A percentile compares a stretch with the other conserved stretches of the same genome.
Conservation (phyloP, 2,329 filamentous ascomycete genomes). For the Pseudogymnoascus sp. region DNA sequence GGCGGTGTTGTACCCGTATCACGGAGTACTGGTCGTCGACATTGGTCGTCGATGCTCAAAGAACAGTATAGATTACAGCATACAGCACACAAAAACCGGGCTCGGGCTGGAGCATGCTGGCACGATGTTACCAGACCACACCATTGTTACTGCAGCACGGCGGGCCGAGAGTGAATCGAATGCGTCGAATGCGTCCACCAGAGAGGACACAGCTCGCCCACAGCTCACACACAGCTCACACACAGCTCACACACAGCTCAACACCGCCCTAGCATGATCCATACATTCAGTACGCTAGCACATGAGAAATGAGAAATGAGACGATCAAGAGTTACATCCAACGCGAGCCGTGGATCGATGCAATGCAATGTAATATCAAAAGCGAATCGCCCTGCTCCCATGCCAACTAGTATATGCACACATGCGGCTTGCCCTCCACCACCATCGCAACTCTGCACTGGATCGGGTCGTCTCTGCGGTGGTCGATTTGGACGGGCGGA, state of each 20-base stretch:
- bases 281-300: background rate
- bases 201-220: background rate
- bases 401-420: background rate
- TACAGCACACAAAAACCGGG: background rate
- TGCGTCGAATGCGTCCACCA: background rate
- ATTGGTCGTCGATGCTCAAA: background rate
- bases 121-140: background rate
- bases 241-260: background rate
- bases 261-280: background rate
- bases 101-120: background rate
- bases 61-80: background rate
- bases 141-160: background rate
- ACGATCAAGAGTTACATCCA: slow-evolving; percentile 5
- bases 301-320: background rate
- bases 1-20: background rate
- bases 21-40: background rate
- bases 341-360: slow-evolving; percentile 1
- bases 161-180: background rate
- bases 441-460: background rate
- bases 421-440: background rate
- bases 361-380: background rate
- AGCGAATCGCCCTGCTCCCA: background rate
- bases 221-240: no score
- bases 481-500: background rate
- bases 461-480: background rate